Base-by-base conservation (phyloP, 371 early-diverging fungal genomes). In the Caulochytrium protostelioides region DNA sequence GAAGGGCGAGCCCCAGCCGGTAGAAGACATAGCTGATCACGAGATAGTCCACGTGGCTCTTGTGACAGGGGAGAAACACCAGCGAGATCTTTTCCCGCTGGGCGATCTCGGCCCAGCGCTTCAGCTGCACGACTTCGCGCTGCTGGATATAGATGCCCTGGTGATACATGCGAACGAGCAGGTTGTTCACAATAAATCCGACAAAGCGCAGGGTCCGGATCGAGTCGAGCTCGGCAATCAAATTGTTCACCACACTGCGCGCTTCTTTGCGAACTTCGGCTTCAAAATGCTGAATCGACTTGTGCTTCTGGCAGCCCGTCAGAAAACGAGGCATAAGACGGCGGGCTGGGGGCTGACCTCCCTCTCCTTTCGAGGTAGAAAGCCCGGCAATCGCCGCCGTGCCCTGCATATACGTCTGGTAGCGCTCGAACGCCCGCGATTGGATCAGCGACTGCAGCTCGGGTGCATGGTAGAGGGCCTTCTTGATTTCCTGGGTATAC, bases 11-110 rank as follows among this genome's bases (percentile, higher is more conserved):
- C 22, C 79, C 79, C 28, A 80, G 60, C 22, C 79, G 70, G 55
- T 70, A 79, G 57, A 85, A 74, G 16, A 82, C 58, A 44, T 82
- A 85, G 16, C 47, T 47, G 17, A 83, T 64, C 14, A 83, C 80
- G n/a, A 85, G 50, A 47, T 85, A 85, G 52, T 85, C 86, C 32
- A 85, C 63, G 43, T 85, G 86, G 1, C 79, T 78, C 58, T 83
- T 85, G 55, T 85, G 86, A 28, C 71, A 81, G 17, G 86, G 86
- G 38, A 81, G 44, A 28, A 83, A 62, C 15, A 85, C 62, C 34
- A 85, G 54, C 2, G 83, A 81, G 34, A 76, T 58, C 30, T 70
- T 64, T 29, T 71, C 65, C 39, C 69, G 59, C 34, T 72, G 68
- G 13, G 75, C 74, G 5, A 62, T 42, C 27, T 64, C 43, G n/a